Base-by-base conservation (phyloP, 2,329 filamentous ascomycete genomes). In the Curvularia hawaiiensis region DNA sequence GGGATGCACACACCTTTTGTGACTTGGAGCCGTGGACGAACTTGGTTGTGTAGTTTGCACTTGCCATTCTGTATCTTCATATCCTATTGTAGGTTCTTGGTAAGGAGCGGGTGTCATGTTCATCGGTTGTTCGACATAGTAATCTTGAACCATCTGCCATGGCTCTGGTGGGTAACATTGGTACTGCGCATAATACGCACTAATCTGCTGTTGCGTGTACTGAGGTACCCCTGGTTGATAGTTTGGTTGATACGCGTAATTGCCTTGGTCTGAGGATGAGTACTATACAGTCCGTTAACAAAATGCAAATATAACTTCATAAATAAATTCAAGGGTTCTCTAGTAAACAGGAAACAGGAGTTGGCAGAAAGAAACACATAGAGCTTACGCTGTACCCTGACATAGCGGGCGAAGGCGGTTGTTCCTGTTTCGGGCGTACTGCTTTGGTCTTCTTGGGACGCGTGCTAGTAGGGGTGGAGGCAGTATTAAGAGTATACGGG, bases 201-300 rank as follows among this genome's bases (percentile, higher is more conserved):
- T 61, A 50, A 75, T 63, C 41, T 74, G 71, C 14, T 69, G 57
- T 35, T 73, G 70, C 9, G 72, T 75, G 58, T 74, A 75, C 39
- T 72, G 68, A 26, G 69, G 69, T 48, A 70, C 59, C 12, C 52
- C 33, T 22, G 54, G 26, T 50, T 56, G 52, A 39, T 70, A 69
- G 1, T 50, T 38, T 6, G 63, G 52, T 16, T 59, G 38, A 40
- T 63, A 62, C 35, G 64, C 64, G 50, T 67, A 70, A 47, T 56
- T 60, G 26, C 60, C 55, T 45, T 66, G 66, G 38, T 65, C 59
- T 12, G 61, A 47, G 3, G 60, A 64, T 4, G 68, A 60, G 49
- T 73, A 72, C 64, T 70, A 49, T 38, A 24, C 2, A 18, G 14
- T 1, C 1, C 44, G 16, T 56, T 20, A 56, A 54, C 46, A 47